Conservation (phyloP, 176 grass and related monocot species). For the Luzula sylvatica region DNA sequence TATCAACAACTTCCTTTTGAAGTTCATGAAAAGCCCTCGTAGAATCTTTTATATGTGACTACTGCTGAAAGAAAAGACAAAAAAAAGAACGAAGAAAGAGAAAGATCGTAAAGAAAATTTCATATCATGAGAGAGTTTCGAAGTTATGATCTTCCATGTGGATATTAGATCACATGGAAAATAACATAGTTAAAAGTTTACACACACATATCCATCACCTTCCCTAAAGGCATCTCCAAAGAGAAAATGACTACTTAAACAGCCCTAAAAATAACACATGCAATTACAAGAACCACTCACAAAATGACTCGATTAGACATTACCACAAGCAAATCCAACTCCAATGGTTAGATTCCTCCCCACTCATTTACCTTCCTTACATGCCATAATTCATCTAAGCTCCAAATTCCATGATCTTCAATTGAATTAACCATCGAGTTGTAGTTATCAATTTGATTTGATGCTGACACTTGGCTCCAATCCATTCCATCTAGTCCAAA, state of each 20-base stretch:
- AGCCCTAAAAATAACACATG: slow-evolving; percentile 18
- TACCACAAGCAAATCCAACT: slow-evolving; percentile 44
- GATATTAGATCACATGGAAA: slow-evolving; percentile 4
- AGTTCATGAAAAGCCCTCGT: no score
- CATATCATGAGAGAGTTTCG: not conserved
- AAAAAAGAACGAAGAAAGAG: not conserved
- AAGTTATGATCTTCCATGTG: not conserved
- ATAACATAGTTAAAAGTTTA: not conserved
- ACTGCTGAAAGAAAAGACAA: not conserved
- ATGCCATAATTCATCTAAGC: slow-evolving; percentile 44
- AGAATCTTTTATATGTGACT: no score
- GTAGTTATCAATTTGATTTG: slow-evolving; percentile 16
- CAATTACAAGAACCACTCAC: slow-evolving; percentile 16
- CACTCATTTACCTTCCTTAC: slow-evolving; percentile 53
- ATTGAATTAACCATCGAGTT: slow-evolving; percentile 11
- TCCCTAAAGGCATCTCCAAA: not conserved
- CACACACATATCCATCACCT: not conserved
- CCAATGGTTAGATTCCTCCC: slow-evolving; percentile 55
- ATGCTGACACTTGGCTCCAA: slow-evolving; percentile 17
- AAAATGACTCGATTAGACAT: slow-evolving; percentile 33
- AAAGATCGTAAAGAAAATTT: not conserved
- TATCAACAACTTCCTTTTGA: no score
- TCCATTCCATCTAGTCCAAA: slow-evolving; percentile 42
- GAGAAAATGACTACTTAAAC: slow-evolving; percentile 14
- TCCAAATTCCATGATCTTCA: slow-evolving; percentile 19